Conservation (phyloP, 345 rosid species). For the Sisymbrium altissimum region DNA sequence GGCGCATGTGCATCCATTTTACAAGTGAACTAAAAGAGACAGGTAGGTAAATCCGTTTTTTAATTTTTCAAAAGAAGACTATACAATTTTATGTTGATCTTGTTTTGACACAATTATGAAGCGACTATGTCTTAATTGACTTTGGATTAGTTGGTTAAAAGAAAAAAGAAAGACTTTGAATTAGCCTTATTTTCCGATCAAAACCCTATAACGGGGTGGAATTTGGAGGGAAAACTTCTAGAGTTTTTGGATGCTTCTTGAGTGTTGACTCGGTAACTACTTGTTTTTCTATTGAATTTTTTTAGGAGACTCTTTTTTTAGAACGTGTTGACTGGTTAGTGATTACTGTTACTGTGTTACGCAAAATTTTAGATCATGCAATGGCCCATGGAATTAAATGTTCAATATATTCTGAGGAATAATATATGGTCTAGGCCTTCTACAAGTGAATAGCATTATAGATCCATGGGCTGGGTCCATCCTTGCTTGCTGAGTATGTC, state of each 20-base stretch:
- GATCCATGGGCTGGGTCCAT: constrained; percentile 29
- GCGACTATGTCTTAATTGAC: not conserved
- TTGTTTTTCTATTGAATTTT: not conserved
- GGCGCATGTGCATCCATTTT: no score
- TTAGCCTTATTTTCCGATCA: not conserved
- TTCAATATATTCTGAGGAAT: not conserved
- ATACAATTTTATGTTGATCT: no score
- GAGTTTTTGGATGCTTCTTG: not conserved
- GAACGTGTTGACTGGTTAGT: not conserved
- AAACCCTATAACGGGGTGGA: not conserved
- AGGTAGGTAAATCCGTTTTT: no score
- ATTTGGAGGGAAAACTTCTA: constrained; percentile 11
- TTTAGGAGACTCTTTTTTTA: not conserved
- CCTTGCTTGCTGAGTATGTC: not conserved
- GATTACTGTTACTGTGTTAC: not conserved
- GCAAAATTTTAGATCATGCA: not conserved
- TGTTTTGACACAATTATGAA: not conserved
- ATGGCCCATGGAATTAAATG: not conserved
- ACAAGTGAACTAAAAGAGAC: no score
- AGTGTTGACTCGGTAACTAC: not conserved
- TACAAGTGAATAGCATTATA: not conserved
- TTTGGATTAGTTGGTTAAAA: not conserved
- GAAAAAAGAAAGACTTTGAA: not conserved
- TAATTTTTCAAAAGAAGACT: no score
- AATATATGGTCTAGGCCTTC: not conserved